Conservation (phyloP, 2,329 filamentous ascomycete species). For the Capronia americana region DNA sequence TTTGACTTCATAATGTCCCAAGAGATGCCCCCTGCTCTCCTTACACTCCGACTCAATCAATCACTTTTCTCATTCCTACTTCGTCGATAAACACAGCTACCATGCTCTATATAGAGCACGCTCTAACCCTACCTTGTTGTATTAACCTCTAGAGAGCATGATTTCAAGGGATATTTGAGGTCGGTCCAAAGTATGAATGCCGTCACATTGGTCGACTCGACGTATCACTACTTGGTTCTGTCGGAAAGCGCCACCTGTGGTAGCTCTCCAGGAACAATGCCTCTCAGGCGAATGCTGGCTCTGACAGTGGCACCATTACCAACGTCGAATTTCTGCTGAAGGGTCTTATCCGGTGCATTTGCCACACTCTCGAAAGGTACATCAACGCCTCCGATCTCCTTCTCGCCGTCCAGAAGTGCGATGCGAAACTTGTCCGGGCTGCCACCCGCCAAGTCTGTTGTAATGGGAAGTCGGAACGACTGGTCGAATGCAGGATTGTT, state of each 20-base stretch:
- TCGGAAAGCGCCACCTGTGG: constrained; percentile 27
- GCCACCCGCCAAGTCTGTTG: constrained; percentile 33
- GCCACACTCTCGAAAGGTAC: constrained; percentile 33
- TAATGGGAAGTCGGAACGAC: constrained; percentile 35
- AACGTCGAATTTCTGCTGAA: constrained; percentile 36
- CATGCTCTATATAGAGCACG: no score
- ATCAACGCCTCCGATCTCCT: constrained; percentile 33
- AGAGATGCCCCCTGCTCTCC: no score
- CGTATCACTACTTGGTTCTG: constrained; percentile 28
- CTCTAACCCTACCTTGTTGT: no score
- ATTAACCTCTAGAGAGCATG: no score
- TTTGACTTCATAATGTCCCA: no score
- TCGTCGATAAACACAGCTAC: no score
- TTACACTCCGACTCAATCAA: no score
- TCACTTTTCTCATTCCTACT: no score
- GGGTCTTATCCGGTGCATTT: constrained; percentile 28
- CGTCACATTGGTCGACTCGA: neutral
- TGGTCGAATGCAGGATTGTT: constrained; percentile 36
- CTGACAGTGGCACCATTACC: constrained; percentile 33
- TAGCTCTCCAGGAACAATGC: constrained; percentile 31
- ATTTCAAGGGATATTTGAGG: no score
- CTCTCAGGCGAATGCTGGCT: constrained; percentile 34
- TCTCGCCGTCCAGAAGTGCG: constrained; percentile 34
- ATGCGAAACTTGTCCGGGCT: constrained; percentile 35
- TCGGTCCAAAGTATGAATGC: neutral